Evolutionary conservation across 1,284 basidiomycete species (phyloP).

Genomic region (Inonotus hispidus): DNA sequence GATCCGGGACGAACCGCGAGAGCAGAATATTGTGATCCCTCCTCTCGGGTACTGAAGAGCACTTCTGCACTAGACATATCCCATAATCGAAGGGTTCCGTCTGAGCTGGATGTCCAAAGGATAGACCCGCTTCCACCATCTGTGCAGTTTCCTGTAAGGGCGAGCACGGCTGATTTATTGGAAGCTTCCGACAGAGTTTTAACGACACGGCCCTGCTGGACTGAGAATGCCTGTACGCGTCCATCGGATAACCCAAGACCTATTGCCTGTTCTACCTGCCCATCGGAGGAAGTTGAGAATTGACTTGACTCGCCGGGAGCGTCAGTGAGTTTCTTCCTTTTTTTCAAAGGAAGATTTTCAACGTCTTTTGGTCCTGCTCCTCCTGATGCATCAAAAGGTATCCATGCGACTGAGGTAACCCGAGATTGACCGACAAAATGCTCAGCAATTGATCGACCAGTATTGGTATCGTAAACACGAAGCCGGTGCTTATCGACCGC

Average conservation of each 20-base stretch:
- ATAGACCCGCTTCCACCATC: conserved; percentile 21
- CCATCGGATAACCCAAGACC: conserved; percentile 56
- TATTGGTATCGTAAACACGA: conserved; percentile 57
- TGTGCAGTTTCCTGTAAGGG: conserved; percentile 32
- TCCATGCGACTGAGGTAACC: conserved; percentile 53
- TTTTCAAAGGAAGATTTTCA: conserved; percentile 30
- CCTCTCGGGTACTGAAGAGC: conserved; percentile 45
- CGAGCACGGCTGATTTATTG: conserved; percentile 47
- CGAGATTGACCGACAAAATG: conserved; percentile 51
- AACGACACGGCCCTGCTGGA: conserved; percentile 47
- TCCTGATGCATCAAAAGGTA: conserved; percentile 31
- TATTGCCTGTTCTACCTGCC: conserved; percentile 33
- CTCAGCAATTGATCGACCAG: conserved; percentile 52
- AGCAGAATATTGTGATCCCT: conserved; percentile 52
- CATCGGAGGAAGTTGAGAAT: conserved; percentile 24
- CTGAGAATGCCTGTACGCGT: conserved; percentile 50
- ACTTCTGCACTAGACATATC: conserved; percentile 45
- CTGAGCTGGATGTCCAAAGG: conserved; percentile 55
- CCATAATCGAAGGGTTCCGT: conserved; percentile 54
- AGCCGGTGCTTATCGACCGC: conserved; percentile 72
- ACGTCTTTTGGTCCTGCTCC: conserved; percentile 30
- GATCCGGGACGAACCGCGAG: conserved; percentile 38
- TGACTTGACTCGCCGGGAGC: conserved; percentile 23
- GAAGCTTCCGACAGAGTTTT: conserved; percentile 50
- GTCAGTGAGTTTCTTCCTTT: conserved; percentile 34